Percentiles rank a stretch among this genome's conserved stretches.
Conservation (phyloP, 805 yeast species). For the Wickerhamiella kurtzmanii region DNA sequence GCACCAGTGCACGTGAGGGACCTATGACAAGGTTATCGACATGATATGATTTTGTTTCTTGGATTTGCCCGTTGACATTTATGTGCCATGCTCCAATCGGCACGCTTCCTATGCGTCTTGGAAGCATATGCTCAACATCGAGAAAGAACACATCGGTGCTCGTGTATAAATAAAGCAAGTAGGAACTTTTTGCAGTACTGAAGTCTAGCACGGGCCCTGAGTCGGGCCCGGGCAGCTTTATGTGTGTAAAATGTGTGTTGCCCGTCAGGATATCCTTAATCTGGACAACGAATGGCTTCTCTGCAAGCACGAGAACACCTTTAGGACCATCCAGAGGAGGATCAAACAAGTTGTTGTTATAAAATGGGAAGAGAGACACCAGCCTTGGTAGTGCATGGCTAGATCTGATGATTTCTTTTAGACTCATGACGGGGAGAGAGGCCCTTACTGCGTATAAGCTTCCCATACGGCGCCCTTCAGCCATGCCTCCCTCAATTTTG, state of each 20-base stretch:
- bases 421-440: not conserved
- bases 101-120: not conserved
- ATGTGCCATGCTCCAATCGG: not conserved
- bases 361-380: not conserved
- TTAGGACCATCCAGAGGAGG: too few relatives aligned
- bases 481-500: not conserved
- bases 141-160: constrained; percentile 94
- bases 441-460: not conserved
- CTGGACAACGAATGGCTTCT: not conserved
- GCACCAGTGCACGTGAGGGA: not conserved
- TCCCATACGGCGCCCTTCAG: not conserved
- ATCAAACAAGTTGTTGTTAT: not conserved
- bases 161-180: constrained; percentile 32
- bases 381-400: not conserved
- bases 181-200: not conserved
- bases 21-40: not conserved
- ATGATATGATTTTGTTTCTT: not conserved
- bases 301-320: not conserved
- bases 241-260: not conserved
- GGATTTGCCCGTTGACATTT: not conserved
- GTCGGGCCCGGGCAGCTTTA: not conserved
- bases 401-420: not conserved
- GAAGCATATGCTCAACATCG: constrained; percentile 34
- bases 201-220: not conserved
- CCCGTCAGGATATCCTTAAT: not conserved